phyloP scores from a whole-genome alignment of 805 yeast genomes.

The Pichia kluyveri region DNA sequence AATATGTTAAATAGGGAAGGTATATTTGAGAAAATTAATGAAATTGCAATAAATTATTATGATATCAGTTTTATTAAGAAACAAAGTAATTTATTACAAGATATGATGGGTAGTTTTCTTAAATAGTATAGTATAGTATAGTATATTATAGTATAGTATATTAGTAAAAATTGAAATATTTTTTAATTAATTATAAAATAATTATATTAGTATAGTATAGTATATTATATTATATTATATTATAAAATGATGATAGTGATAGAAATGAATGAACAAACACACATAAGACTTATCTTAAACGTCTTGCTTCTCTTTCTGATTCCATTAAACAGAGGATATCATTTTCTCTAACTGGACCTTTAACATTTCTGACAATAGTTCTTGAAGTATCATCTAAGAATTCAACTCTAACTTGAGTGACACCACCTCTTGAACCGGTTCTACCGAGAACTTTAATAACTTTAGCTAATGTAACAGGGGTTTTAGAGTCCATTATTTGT shows the following conservation, averaged over 20 bases:
- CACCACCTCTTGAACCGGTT: constrained; percentile 99
- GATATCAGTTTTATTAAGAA: constrained; percentile 31
- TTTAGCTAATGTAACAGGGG: constrained; percentile 98
- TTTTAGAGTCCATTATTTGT: constrained; percentile 43
- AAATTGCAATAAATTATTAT: constrained; percentile 23
- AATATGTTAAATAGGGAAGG: constrained; percentile 14
- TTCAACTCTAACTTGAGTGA: constrained; percentile 96
- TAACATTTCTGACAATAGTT: constrained; percentile 95
- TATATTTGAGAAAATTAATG: constrained; percentile 19
- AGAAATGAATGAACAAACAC: too few species aligned
- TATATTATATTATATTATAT: too few species aligned
- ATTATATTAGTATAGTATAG: too few species aligned
- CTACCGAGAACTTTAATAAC: constrained; percentile 99
- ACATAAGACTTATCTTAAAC: constrained; percentile 53
- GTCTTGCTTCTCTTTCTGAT: constrained; percentile 99
- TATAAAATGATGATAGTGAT: too few species aligned
- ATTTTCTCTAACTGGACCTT: constrained; percentile 96
- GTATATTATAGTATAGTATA: too few species aligned
- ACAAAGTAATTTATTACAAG: constrained; percentile 51
- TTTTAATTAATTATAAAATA: too few species aligned
- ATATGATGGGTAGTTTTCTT: constrained; percentile 65
- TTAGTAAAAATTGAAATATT: too few species aligned
- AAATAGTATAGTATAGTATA: too few species aligned
- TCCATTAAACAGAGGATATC: constrained; percentile 99
- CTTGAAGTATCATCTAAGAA: constrained; percentile 92